phyloP scores from a whole-genome alignment of 345 rosid species.

The Brassica napus region Da-Ae NC_063439.1:26804501-26805000 shows the following conservation, averaged over 20 bases:
- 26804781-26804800: constrained; percentile 48
- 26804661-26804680: neutral
- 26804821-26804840: constrained; percentile 83
- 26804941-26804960: constrained; percentile 78
- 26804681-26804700: too few relatives aligned
- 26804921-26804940: constrained; percentile 92
- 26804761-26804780: constrained; percentile 42
- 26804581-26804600: constrained; percentile 51
- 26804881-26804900: constrained; percentile 80
- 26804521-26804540: too few relatives aligned
- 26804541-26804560: constrained; percentile 41
- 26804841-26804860: constrained; percentile 93
- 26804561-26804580: constrained; percentile 58
- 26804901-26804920: constrained; percentile 90
- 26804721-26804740: neutral
- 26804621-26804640: constrained; percentile 68
- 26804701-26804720: neutral
- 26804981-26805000: constrained; percentile 87
- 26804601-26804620: constrained; percentile 37
- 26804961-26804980: constrained; percentile 97
- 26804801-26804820: constrained; percentile 87
- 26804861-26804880: constrained; percentile 97
- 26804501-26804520: constrained; percentile 39
- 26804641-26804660: constrained; percentile 40
- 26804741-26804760: constrained; percentile 28